These are phyloP conservation scores for Porogramme epimiltina DNA, from an alignment of 1,284 basidiomycete species.

Conservation along the genomic window DNA sequence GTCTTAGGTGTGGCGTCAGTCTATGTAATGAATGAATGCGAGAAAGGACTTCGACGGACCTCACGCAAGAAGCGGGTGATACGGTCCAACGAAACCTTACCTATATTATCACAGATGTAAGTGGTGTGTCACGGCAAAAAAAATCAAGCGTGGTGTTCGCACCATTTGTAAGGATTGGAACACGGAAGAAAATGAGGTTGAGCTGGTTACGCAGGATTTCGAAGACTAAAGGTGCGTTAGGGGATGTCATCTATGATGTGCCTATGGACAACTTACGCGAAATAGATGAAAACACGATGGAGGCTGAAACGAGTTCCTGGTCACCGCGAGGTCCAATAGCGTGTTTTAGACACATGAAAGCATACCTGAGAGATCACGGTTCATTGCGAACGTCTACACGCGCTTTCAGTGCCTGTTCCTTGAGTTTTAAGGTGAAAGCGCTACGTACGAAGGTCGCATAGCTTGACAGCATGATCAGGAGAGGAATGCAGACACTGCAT, in stretches of 20 bases:
- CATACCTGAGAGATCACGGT: slow-evolving; percentile 31
- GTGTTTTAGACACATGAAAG: no score
- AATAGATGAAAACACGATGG: slow-evolving; percentile 41
- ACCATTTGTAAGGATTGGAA: slow-evolving; percentile 3
- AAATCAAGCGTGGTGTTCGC: no score
- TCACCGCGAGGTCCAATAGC: slow-evolving; percentile 2
- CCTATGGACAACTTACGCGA: slow-evolving; percentile 34
- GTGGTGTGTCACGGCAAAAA: no score
- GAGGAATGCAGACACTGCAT: slow-evolving; percentile 43
- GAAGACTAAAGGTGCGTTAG: neutral
- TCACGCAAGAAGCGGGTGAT: slow-evolving; percentile 45
- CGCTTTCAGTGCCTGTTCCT: neutral
- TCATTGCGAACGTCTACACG: slow-evolving; percentile 35
- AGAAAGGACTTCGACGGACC: slow-evolving; percentile 20
- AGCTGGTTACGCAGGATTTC: slow-evolving; percentile 2
- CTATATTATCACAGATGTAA: slow-evolving; percentile 4
- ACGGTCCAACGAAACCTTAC: slow-evolving; percentile 47
- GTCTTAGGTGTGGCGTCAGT: slow-evolving; percentile 31
- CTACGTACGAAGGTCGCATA: slow-evolving; percentile 54
- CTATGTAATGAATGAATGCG: slow-evolving; percentile 17
- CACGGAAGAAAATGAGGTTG: neutral
- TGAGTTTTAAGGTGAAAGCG: neutral
- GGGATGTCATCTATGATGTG: neutral
- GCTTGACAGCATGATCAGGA: slow-evolving; percentile 68
- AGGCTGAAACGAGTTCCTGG: slow-evolving; percentile 29